Percentiles rank a stretch among this genome's conserved stretches.
These are phyloP conservation scores for Boletus sp. DNA, from an alignment of 768 basidiomycete genomes.

Conservation along the genomic window DNA sequence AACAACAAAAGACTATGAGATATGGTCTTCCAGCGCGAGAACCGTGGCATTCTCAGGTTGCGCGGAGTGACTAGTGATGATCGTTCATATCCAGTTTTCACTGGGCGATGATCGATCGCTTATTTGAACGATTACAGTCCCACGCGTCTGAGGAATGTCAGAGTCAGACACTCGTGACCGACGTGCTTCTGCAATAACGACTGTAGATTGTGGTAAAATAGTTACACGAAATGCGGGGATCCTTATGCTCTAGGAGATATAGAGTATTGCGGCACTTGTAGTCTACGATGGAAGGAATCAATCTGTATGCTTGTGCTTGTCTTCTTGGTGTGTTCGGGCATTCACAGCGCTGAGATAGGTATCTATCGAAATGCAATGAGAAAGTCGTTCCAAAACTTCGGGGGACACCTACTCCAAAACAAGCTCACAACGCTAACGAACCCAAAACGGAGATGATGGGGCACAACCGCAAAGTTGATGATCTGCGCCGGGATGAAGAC, in stretches of 20 bases:
- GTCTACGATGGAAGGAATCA: constrained; percentile 1
- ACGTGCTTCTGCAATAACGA: background rate
- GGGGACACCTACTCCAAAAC: constrained; percentile 69
- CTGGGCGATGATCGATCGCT: background rate
- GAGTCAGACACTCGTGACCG: background rate
- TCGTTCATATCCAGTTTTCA: no score
- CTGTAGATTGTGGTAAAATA: background rate
- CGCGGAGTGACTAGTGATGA: no score
- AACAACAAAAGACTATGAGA: background rate
- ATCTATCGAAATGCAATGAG: constrained; percentile 35
- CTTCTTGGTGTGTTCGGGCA: constrained; percentile 23
- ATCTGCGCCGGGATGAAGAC: constrained; percentile 76
- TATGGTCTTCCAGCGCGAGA: background rate
- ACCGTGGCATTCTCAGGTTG: background rate
- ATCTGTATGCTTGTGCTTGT: background rate
- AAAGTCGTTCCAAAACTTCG: background rate
- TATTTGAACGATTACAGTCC: background rate
- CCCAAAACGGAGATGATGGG: constrained; percentile 72
- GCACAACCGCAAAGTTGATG: constrained; percentile 75
- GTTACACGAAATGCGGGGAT: constrained; percentile 10
- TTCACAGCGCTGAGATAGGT: constrained; percentile 63
- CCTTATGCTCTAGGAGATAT: constrained; percentile 11
- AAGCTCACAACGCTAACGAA: constrained; percentile 73
- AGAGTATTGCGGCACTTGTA: background rate
- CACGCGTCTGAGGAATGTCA: background rate